Conservation (phyloP, 371 early-diverging fungal species). For the Vavraia culicis region DNA sequence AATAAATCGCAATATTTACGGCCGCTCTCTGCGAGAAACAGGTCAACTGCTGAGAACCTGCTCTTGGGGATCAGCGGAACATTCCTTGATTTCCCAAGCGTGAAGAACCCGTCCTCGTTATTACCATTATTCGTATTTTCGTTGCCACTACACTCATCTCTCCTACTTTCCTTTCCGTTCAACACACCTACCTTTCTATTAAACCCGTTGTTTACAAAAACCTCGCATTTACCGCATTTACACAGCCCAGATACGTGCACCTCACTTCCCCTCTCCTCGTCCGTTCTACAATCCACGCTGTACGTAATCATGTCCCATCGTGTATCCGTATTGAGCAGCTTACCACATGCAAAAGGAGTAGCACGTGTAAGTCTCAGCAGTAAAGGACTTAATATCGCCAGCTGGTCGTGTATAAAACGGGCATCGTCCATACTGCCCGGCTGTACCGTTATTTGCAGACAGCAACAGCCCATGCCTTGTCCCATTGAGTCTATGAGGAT, state of each 20-base stretch:
- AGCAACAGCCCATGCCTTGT: constrained; percentile 96
- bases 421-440: constrained; percentile 79
- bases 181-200: too few relatives aligned
- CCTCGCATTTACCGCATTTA: too few relatives aligned
- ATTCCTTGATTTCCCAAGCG: neutral
- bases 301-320: constrained; percentile 84
- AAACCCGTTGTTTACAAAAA: too few relatives aligned
- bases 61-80: constrained; percentile 58
- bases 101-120: too few relatives aligned
- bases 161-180: too few relatives aligned
- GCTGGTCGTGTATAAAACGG: constrained; percentile 69
- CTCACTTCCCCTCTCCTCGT: constrained; percentile 58
- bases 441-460: constrained; percentile 91
- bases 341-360: constrained; percentile 73
- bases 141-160: too few relatives aligned
- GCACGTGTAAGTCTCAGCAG: constrained; percentile 80
- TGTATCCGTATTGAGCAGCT: constrained; percentile 76
- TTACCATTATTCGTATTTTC: too few relatives aligned
- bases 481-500: constrained; percentile 95
- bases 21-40: constrained; percentile 51
- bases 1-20: constrained; percentile 72
- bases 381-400: constrained; percentile 70
- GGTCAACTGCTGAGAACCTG: constrained; percentile 76
- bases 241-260: too few relatives aligned
- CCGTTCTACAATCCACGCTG: constrained; percentile 76